phyloP scores from a whole-genome alignment of 768 basidiomycete genomes.

The Chalciporus chontae region DNA sequence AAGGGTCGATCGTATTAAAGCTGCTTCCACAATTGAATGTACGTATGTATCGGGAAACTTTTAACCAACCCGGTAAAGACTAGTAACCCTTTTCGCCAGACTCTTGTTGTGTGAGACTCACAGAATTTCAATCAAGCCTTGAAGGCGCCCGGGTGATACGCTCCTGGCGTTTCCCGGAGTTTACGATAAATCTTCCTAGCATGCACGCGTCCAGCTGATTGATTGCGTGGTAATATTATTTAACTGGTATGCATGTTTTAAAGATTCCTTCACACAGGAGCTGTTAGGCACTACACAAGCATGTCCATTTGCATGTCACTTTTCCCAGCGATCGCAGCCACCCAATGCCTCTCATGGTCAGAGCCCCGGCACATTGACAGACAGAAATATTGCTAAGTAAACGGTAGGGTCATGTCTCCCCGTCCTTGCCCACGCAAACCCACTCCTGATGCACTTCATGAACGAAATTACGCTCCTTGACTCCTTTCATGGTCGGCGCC shows the following conservation, averaged over 20 bases:
- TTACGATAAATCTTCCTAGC: background rate
- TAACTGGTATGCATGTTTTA: background rate
- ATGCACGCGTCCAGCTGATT: background rate
- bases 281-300: background rate
- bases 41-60: no score
- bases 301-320: background rate
- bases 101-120: no score
- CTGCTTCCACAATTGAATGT: background rate
- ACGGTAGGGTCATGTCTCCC: background rate
- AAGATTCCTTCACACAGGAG: background rate
- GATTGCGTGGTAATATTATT: no score
- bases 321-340: background rate
- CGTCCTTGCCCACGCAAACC: background rate
- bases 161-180: background rate
- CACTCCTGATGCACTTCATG: no score
- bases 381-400: background rate
- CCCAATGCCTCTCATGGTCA: background rate
- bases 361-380: background rate
- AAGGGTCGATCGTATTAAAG: no score
- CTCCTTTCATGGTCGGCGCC: background rate
- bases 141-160: no score
- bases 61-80: no score
- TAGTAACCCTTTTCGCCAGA: no score
- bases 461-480: no score
- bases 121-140: no score